Percentiles rank a stretch among this genome's conserved stretches.
These are phyloP conservation scores for Globisporangium nagaii DNA, from an alignment of 352 stramenopile genomes.

Conservation along the genomic window DNA sequence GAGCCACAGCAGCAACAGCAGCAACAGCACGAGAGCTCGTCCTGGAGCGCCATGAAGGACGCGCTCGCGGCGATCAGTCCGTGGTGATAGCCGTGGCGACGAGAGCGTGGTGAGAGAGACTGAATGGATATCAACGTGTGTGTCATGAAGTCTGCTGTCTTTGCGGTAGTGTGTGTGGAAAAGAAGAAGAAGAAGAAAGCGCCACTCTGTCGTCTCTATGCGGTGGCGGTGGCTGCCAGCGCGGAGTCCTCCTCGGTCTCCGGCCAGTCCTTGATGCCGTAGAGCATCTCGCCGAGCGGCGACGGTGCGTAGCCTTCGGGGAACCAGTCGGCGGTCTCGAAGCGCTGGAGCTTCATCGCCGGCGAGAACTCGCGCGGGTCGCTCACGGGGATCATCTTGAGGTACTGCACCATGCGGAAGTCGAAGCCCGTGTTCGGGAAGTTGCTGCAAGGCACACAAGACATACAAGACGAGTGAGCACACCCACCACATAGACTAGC, in stretches of 20 bases:
- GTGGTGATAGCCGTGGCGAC: constrained; percentile 35
- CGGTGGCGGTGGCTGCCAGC: background rate
- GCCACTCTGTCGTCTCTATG: background rate
- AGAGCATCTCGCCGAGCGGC: constrained; percentile 26
- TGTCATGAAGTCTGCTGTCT: background rate
- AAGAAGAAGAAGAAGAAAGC: background rate
- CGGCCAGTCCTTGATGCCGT: constrained; percentile 30
- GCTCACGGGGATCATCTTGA: constrained; percentile 43
- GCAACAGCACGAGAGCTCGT: constrained; percentile 13
- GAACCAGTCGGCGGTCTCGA: constrained; percentile 33
- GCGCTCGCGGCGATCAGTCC: constrained; percentile 63
- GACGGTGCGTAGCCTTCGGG: constrained; percentile 26
- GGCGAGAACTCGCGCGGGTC: constrained; percentile 32
- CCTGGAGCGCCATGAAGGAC: constrained; percentile 50
- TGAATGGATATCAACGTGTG: background rate
- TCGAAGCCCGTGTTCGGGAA: constrained; percentile 39
- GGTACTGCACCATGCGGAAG: constrained; percentile 50
- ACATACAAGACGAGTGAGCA: background rate
- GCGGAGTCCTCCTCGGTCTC: constrained; percentile 12
- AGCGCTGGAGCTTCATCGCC: constrained; percentile 28
- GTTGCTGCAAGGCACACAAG: constrained; percentile 18
- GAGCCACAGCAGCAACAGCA: constrained; percentile 9
- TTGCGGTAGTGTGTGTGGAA: background rate
- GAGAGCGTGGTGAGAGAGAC: background rate
- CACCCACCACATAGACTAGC: no score